Percentiles rank a stretch among this genome's conserved stretches.
phyloP scores from a whole-genome alignment of 345 rosid species.

The Gossypium stocksii region DNA sequence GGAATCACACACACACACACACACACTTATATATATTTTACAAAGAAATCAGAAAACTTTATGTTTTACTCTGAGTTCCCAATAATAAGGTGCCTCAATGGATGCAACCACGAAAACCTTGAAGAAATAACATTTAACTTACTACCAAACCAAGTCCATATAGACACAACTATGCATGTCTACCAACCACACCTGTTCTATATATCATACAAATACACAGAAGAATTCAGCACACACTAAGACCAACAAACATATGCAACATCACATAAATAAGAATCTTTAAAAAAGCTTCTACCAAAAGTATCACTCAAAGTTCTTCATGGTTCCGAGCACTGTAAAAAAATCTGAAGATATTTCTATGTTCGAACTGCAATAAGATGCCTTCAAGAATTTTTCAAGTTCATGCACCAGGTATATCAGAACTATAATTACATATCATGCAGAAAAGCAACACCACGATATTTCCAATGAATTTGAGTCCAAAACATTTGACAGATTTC shows the following conservation, averaged over 20 bases:
- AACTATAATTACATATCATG: neutral
- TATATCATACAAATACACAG: neutral
- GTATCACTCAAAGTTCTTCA: neutral
- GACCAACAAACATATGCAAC: neutral
- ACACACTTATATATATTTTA: neutral
- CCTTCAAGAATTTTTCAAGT: neutral
- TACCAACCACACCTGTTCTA: neutral
- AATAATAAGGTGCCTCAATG: neutral
- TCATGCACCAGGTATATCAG: neutral
- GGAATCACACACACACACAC: neutral
- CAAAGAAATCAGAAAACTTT: neutral
- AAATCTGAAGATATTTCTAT: neutral
- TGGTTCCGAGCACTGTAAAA: neutral
- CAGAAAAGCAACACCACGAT: neutral
- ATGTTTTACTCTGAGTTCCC: neutral
- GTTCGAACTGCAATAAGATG: neutral
- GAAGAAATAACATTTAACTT: neutral
- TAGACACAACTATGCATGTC: neutral
- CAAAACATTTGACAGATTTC: neutral
- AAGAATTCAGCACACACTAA: neutral
- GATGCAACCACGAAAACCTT: neutral
- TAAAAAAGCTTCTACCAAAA: neutral
- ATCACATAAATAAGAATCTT: neutral
- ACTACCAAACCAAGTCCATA: neutral
- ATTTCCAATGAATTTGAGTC: neutral